phyloP scores from a whole-genome alignment of 805 yeast genomes.

The Suhomyces xylopsoci region DNA sequence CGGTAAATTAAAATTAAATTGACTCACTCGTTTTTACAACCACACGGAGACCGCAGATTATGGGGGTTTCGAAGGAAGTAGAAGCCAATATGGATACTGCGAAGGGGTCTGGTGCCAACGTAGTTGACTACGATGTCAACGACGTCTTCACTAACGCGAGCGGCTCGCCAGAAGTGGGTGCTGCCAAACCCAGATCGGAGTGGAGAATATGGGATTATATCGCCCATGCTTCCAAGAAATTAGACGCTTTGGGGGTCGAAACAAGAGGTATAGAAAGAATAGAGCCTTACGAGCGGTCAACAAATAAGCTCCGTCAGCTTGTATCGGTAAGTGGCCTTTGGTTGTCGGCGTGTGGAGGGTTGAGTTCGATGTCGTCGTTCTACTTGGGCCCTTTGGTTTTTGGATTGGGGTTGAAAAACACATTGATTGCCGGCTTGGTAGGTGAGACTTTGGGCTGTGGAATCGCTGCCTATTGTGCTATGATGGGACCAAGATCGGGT shows the following conservation, averaged over 20 bases:
- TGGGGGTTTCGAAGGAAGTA: neutral
- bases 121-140: neutral
- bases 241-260: slow-evolving; percentile 63
- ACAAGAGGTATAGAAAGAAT: slow-evolving; percentile 77
- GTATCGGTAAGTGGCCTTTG: slow-evolving; percentile 67
- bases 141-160: neutral
- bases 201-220: slow-evolving; percentile 2
- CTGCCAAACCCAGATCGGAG: neutral
- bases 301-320: slow-evolving; percentile 24
- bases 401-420: slow-evolving; percentile 64
- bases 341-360: slow-evolving; percentile 82
- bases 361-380: slow-evolving; percentile 86
- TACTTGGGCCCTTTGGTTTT: slow-evolving; percentile 72
- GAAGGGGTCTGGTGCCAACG: neutral
- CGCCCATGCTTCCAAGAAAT: slow-evolving; percentile 15
- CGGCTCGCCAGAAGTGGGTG: neutral
- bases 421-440: slow-evolving; percentile 58
- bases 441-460: slow-evolving; percentile 69
- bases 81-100: neutral
- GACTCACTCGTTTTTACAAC: neutral
- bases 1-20: neutral
- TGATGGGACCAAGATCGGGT: slow-evolving; percentile 89
- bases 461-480: slow-evolving; percentile 78
- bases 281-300: slow-evolving; percentile 61
- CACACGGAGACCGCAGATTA: neutral